Base-by-base conservation (phyloP, 768 basidiomycete genomes). In the Hydnomerulius pinastri region DNA sequence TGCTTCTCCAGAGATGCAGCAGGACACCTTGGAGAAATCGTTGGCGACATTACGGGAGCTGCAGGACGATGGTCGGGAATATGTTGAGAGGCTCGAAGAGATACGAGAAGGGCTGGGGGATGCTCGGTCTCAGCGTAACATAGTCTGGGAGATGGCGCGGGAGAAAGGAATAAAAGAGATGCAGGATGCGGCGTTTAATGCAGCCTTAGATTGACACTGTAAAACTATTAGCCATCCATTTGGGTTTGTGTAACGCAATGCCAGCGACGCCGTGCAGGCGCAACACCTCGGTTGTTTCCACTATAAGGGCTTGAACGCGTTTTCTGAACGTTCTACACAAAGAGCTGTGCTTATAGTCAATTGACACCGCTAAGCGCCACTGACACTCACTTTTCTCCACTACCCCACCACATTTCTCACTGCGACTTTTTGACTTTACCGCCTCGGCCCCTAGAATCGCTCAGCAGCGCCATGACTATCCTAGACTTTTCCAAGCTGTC, bases 61-160 rank as follows among this genome's bases (percentile, higher is more conserved):
- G 18, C 86, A 90, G 57, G 92, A 93, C 60, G 92, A 94, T 58
- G 87, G 87, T 5, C 76, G 90, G 38, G 92, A 93, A 67, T 94
- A 93, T 62, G 83, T 87, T 5, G 91, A 92, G 61, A 80, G 91
- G 23, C 68, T 94, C 46, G 81, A 88, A 60, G 92, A 94, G 65
- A 89, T 94, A 46, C 71, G 92, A 46, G 90, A 93, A 57, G 82
- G 83, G 2, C 66, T 93, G 48, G 92, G 92, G 5, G 85, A 88
- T 56, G 79, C 87, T 25, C 73, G 83, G 47, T 78, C 79, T 2
- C 88, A 91, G 63, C 75, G 90, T 47, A 78, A 86, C 62, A 73
- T 77, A 9, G 77, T 93, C 17, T 94, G 92, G 92, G 78, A 83
- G 50, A 67, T 84, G 64, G 85, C 91, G 44, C 80, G 91, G 50